Percentiles rank a stretch among this genome's conserved stretches.
Evolutionary conservation across 768 basidiomycete genomes (phyloP).

Genomic region (Pulveroboletus sp.): DNA sequence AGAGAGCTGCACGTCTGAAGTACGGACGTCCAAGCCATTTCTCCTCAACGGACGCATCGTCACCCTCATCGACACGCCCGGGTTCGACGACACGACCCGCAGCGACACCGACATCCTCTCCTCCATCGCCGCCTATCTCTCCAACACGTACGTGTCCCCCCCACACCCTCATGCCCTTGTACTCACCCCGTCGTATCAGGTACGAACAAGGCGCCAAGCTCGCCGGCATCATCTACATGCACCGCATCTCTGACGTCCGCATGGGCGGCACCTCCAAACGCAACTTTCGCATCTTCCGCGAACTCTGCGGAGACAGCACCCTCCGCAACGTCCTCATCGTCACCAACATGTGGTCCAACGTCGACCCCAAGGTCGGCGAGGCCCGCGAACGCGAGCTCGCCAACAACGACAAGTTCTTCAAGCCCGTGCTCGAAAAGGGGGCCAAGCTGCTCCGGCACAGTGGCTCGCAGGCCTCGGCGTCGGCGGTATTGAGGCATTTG

Average conservation of each 20-base stretch:
- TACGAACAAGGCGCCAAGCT: conserved; percentile 38
- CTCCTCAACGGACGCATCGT: conserved; percentile 42
- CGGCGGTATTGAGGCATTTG: conserved; percentile 41
- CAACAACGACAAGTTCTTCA: conserved; percentile 45
- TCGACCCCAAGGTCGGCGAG: conserved; percentile 37
- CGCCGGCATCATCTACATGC: conserved; percentile 55
- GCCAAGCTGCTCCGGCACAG: conserved; percentile 43
- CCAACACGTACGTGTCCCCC: conserved; percentile 25
- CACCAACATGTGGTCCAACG: conserved; percentile 54
- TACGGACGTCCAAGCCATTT: conserved; percentile 45
- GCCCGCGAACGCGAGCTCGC: conserved; percentile 47
- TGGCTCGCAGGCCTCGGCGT: conserved; percentile 40
- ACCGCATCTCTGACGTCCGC: conserved; percentile 50
- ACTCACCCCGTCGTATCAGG: conserved; percentile 6
- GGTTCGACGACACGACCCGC: conserved; percentile 53
- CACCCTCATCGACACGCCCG: conserved; percentile 58
- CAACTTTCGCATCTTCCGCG: conserved; percentile 51
- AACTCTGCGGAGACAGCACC: conserved; percentile 49
- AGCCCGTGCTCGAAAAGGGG: conserved; percentile 48
- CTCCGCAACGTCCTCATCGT: conserved; percentile 51
- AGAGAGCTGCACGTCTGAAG: conserved; percentile 49
- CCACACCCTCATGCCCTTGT: neutral
- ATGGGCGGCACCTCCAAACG: conserved; percentile 50
- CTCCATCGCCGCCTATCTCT: conserved; percentile 44
- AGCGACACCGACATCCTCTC: conserved; percentile 51